These are phyloP conservation scores for Podosphaera xanthii DNA, from an alignment of 2,329 filamentous ascomycete species.

Conservation along the genomic window DNA sequence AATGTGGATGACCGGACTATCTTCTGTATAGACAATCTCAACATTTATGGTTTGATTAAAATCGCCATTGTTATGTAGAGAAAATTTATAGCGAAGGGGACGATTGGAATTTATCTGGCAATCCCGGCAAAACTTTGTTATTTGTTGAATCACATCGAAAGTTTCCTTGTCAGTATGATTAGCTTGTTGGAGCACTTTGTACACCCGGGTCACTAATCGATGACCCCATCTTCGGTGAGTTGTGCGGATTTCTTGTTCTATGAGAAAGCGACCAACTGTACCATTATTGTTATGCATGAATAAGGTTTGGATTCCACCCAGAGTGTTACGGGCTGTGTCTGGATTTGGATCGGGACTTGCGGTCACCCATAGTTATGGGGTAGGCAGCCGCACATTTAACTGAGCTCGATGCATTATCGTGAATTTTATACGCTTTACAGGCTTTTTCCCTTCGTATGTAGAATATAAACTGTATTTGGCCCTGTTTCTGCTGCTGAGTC, in stretches of 20 bases:
- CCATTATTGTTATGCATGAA: neutral
- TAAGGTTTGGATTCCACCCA: neutral
- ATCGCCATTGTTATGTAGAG: neutral
- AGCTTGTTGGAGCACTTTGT: neutral
- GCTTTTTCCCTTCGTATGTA: too few relatives aligned
- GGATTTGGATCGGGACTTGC: too few relatives aligned
- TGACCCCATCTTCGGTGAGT: neutral
- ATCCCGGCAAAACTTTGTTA: neutral
- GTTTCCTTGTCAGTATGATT: neutral
- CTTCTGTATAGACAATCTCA: constrained; percentile 1
- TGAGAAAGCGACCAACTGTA: neutral
- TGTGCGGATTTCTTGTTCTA: neutral
- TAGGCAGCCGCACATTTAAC: too few relatives aligned
- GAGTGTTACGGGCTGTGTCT: too few relatives aligned
- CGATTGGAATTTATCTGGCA: neutral
- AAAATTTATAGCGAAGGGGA: neutral
- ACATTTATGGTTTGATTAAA: constrained; percentile 2
- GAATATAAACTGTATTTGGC: too few relatives aligned
- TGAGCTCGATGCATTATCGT: too few relatives aligned
- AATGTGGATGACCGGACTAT: neutral
- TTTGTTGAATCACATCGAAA: neutral
- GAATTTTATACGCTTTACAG: too few relatives aligned
- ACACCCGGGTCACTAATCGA: neutral
- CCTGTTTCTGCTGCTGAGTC: too few relatives aligned
- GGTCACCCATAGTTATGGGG: too few relatives aligned